phyloP scores from a whole-genome alignment of 306 rosid species.

The Pyrus betulifolia region DNA sequence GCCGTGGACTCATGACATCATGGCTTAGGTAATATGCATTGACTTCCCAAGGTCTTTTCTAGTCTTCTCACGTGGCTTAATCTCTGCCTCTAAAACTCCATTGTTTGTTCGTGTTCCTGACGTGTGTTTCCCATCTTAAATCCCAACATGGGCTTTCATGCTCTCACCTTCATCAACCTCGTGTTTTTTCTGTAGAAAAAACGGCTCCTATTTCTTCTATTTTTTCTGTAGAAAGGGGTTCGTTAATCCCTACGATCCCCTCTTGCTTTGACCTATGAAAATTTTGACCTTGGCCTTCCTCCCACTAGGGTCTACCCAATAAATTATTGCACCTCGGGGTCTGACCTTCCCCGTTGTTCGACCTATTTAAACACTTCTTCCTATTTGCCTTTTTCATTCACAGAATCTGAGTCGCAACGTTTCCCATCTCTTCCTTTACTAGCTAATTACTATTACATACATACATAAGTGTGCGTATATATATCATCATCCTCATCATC shows the following conservation, averaged over 20 bases:
- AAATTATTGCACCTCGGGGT: not conserved
- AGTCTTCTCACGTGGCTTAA: not conserved
- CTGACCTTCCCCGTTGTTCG: not conserved
- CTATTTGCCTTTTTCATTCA: not conserved
- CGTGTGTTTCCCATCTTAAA: not conserved
- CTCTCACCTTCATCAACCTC: not conserved
- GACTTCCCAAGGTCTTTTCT: not conserved
- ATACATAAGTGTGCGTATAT: no score
- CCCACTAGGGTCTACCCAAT: not conserved
- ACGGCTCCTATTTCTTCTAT: no score
- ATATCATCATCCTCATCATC: not conserved
- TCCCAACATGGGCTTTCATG: not conserved
- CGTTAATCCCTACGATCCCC: no score
- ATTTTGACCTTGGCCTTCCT: conserved; percentile 35
- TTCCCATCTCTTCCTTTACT: no score
- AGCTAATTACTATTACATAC: no score
- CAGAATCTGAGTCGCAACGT: not conserved
- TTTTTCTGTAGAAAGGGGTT: no score
- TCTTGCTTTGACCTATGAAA: conserved; percentile 34
- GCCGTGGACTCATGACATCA: not conserved
- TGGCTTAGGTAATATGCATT: not conserved
- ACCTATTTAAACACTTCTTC: not conserved
- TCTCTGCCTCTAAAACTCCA: not conserved
- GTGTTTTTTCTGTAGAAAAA: not conserved
- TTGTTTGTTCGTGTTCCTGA: no score